These are phyloP conservation scores for Plectosphaerella plurivora DNA, from an alignment of 2,329 filamentous ascomycete genomes.

Conservation along the genomic window DNA sequence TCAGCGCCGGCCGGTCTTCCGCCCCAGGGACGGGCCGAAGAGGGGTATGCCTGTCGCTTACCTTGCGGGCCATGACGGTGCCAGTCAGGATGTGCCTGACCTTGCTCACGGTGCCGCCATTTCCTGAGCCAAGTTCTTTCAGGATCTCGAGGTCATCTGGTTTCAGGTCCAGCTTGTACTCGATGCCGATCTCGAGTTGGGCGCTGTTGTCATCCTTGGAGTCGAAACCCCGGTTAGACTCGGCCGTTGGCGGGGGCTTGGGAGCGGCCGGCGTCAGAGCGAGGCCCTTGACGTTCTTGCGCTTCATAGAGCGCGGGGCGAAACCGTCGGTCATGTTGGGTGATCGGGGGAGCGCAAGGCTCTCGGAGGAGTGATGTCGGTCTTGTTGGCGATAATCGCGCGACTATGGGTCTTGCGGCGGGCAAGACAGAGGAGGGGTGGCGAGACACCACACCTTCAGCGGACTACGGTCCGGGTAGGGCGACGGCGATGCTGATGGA, in stretches of 20 bases:
- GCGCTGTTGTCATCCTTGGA: conserved; percentile 59
- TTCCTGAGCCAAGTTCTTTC: conserved; percentile 92
- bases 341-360: background rate
- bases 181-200: conserved; percentile 89
- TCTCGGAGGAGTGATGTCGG: background rate
- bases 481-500: no score
- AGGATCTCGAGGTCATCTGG: conserved; percentile 90
- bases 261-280: conserved; percentile 77
- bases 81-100: conserved; percentile 93
- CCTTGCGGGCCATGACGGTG: conserved; percentile 97
- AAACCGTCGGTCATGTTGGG: conserved; percentile 57
- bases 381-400: background rate
- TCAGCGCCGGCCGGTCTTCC: background rate
- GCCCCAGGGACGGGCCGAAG: background rate
- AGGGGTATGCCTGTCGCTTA: conserved; percentile 28
- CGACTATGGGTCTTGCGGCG: background rate
- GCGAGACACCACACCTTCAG: background rate
- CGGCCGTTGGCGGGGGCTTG: conserved; percentile 66
- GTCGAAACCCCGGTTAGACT: conserved; percentile 59
- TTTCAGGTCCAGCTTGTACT: conserved; percentile 89
- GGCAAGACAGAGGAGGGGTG: background rate
- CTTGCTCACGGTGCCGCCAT: conserved; percentile 97
- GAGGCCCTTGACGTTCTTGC: conserved; percentile 97
- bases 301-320: conserved; percentile 82
- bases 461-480: background rate